Percentiles rank a stretch among this genome's conserved stretches.
Conservation (phyloP, 306 rosid genomes). For the Prunus mume region DNA sequence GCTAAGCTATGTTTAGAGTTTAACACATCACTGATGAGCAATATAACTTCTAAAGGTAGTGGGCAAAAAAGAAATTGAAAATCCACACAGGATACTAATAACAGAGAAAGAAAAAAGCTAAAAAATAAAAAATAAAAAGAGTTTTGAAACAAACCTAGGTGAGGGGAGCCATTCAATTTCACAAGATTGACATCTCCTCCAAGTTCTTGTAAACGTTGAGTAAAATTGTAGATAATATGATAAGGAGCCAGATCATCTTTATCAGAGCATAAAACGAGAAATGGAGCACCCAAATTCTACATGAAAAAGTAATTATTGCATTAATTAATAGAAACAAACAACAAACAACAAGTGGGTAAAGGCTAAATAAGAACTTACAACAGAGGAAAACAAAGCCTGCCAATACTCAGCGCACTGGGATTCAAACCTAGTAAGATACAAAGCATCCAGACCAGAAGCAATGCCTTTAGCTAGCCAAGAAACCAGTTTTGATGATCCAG, state of each 20-base stretch:
- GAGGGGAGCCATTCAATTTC: slow-evolving; percentile 71
- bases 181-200: slow-evolving; percentile 81
- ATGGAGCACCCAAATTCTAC: slow-evolving; percentile 90
- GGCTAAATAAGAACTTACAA: slow-evolving; percentile 50
- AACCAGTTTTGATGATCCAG: slow-evolving; percentile 74
- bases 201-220: slow-evolving; percentile 63
- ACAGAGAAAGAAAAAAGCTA: neutral
- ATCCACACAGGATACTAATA: neutral
- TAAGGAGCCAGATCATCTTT: slow-evolving; percentile 75
- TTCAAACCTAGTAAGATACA: slow-evolving; percentile 82
- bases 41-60: neutral
- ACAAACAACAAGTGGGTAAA: neutral
- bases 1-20: neutral
- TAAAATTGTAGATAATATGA: slow-evolving; percentile 59
- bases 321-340: slow-evolving; percentile 1
- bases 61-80: neutral
- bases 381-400: slow-evolving; percentile 84
- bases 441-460: slow-evolving; percentile 85
- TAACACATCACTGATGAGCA: slow-evolving; percentile 2
- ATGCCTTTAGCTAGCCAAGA: slow-evolving; percentile 87
- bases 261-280: slow-evolving; percentile 82
- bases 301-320: slow-evolving; percentile 9
- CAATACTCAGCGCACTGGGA: slow-evolving; percentile 79
- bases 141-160: slow-evolving; percentile 61
- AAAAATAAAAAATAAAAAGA: neutral